Base-by-base conservation (phyloP, 345 rosid species). In the Ricinus communis region DNA sequence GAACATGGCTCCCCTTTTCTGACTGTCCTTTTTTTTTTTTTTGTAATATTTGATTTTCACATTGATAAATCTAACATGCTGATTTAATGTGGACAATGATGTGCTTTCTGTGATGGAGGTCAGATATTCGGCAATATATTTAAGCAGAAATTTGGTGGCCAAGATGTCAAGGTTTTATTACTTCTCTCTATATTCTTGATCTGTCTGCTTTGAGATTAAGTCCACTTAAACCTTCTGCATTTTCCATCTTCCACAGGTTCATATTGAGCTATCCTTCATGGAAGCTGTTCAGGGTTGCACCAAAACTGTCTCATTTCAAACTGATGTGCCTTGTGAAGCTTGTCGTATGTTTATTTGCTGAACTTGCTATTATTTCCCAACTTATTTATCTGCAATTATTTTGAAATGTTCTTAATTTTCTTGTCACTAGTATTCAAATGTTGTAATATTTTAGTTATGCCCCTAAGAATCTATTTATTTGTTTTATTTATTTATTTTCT, bases 231-330 rank as follows among this genome's bases (percentile, higher is more conserved):
- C 7, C 22, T 54, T 66, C 5, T 40, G 51, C 74, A 72, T 43
- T 74, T 73, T 13, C 12, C 62, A 65, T 80, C 73, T 60, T 80
- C 46, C 52, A 24, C 71, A 95, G 99, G 91, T 86, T 80, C 66
- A 89, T 30, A 50, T 96, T 68, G 99, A 96, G 71, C 75, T 96
- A 69, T 96, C 99, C 58, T 96, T 96, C 83, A 96, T 96, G 99
- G 99, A 96, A 88, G 99, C 98, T 69, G 97, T 96, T 74, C 98
- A 91, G 71, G 99, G 99, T 74, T 93, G 98, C 82, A 76, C 82
- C 75, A 96, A 93, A 88, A 84, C 85, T 59, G 71, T 96, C 71
- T 71, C 90, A 75, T 96, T 89, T 80, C 90, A 89, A 83, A 91
- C 99, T 27, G 93, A 91, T 2, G 67, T 93, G 69, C 75, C 87